A percentile compares a stretch with the other conserved stretches of the same genome.
Evolutionary conservation across 164 flowering plant genomes (phyloP).

Genomic region (Berberis thunbergii): DNA sequence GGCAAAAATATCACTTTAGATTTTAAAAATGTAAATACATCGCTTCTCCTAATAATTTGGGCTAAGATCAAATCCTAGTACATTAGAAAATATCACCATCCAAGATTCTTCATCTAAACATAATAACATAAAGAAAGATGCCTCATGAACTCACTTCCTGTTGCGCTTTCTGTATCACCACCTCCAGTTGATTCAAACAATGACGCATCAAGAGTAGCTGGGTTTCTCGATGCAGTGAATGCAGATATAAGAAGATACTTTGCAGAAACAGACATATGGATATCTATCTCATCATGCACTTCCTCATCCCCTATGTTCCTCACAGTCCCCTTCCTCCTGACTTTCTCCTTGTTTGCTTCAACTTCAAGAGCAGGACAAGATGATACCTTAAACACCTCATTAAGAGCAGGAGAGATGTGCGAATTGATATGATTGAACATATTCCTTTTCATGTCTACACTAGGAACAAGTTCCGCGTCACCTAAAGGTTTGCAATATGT

Average conservation of each 20-base stretch:
- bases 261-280: conserved; percentile 81
- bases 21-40: too few relatives aligned
- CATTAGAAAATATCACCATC: not conserved
- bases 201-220: conserved; percentile 95
- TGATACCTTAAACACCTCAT: conserved; percentile 51
- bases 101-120: not conserved
- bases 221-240: conserved; percentile 95
- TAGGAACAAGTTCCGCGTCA: conserved; percentile 38
- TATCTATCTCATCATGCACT: conserved; percentile 40
- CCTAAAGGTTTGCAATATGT: conserved; percentile 67
- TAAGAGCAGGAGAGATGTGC: conserved; percentile 45
- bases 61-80: not conserved
- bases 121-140: not conserved
- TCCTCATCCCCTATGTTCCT: conserved; percentile 28
- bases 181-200: conserved; percentile 90
- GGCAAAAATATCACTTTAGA: too few relatives aligned
- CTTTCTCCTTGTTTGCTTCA: conserved; percentile 24
- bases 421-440: conserved; percentile 57
- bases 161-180: conserved; percentile 53
- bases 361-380: conserved; percentile 23
- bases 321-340: conserved; percentile 21
- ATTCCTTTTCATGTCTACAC: conserved; percentile 64
- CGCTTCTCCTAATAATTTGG: not conserved
- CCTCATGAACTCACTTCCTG: conserved; percentile 52
- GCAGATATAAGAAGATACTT: conserved; percentile 95